Evolutionary conservation across 2,329 filamentous ascomycete genomes (phyloP).

Genomic region (Pseudofabraea citricarpa): DNA sequence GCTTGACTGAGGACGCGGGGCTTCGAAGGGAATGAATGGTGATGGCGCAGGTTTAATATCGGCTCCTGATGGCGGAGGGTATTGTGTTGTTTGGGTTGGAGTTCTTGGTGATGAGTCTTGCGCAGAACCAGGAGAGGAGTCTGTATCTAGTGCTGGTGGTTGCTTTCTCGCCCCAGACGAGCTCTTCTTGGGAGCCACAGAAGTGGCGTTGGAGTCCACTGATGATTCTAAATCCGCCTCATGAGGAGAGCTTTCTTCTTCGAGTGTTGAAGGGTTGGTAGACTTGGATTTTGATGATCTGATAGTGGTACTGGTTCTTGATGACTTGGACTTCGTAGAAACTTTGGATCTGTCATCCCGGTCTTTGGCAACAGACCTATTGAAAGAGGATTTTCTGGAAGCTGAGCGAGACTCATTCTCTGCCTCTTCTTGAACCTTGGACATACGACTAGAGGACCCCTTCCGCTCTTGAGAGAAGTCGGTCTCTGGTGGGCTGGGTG

Average conservation of each 20-base stretch:
- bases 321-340: constrained; percentile 49
- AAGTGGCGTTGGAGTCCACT: constrained; percentile 33
- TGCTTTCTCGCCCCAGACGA: constrained; percentile 30
- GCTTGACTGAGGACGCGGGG: constrained; percentile 21
- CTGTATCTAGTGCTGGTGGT: constrained; percentile 20
- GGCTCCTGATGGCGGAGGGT: constrained; percentile 25
- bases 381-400: constrained; percentile 41
- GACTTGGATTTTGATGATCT: constrained; percentile 28
- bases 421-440: constrained; percentile 33
- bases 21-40: constrained; percentile 32
- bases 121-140: constrained; percentile 42
- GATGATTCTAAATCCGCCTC: constrained; percentile 22
- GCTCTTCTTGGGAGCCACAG: constrained; percentile 32
- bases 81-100: constrained; percentile 50
- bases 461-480: constrained; percentile 44
- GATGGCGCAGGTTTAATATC: constrained; percentile 26
- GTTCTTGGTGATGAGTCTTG: constrained; percentile 56
- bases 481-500: constrained; percentile 62
- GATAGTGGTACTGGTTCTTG: constrained; percentile 53
- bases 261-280: constrained; percentile 26
- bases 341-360: constrained; percentile 46
- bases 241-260: constrained; percentile 9
- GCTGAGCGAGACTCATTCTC: constrained; percentile 32
- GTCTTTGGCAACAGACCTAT: constrained; percentile 13
- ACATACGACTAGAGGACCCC: constrained; percentile 28